A percentile compares a stretch with the other conserved stretches of the same genome.
Conservation (phyloP, 257 asterid species). For the Solanum paucissectum region DNA sequence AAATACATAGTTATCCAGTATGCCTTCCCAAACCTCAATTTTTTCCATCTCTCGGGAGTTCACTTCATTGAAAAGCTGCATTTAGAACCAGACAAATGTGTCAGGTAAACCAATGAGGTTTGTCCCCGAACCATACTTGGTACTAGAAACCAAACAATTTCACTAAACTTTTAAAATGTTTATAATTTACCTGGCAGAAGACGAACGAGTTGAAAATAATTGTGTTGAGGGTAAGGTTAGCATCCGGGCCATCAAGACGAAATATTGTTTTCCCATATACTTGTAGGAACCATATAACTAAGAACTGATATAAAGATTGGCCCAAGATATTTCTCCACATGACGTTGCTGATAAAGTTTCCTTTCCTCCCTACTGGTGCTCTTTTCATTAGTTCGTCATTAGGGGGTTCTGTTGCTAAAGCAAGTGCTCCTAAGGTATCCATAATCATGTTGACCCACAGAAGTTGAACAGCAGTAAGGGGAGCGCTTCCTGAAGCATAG, state of each 20-base stretch:
- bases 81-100: neutral
- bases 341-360: constrained; percentile 6
- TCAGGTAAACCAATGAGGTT: neutral
- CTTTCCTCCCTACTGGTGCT: constrained; percentile 8
- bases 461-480: constrained; percentile 19
- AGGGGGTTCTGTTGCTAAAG: constrained; percentile 14
- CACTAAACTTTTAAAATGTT: neutral
- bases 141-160: neutral
- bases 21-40: constrained; percentile 33
- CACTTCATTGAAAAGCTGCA: constrained; percentile 37
- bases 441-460: constrained; percentile 19
- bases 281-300: constrained; percentile 6
- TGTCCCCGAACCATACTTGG: neutral
- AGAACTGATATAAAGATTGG: constrained; percentile 5
- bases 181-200: constrained; percentile 5
- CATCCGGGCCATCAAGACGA: constrained; percentile 1
- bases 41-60: constrained; percentile 44
- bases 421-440: constrained; percentile 14
- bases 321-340: constrained; percentile 16
- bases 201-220: constrained; percentile 3
- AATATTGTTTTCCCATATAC: neutral
- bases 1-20: constrained; percentile 28
- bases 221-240: constrained; percentile 6
- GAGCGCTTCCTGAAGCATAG: constrained; percentile 3
- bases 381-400: constrained; percentile 6